Conservation (phyloP, 108 stramenopile species). For the Stephanodiscus triporus region DNA sequence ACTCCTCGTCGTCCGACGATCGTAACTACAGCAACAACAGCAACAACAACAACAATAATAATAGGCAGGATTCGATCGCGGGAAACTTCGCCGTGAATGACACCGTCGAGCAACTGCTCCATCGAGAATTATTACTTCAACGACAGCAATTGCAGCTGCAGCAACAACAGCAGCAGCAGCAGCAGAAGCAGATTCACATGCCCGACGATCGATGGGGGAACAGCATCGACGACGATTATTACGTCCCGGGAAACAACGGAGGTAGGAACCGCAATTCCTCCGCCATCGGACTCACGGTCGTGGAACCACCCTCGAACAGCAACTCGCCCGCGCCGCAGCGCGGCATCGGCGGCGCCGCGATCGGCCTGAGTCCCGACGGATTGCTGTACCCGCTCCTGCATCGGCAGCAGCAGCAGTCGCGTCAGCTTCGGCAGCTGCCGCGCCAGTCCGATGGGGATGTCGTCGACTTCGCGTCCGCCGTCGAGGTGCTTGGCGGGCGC, state of each 20-base stretch:
- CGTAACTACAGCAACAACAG: not conserved
- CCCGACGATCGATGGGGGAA: slow-evolving; percentile 11
- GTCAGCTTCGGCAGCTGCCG: not conserved
- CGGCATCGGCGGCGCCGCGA: slow-evolving; percentile 2
- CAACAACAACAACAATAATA: not conserved
- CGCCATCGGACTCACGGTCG: slow-evolving; percentile 63
- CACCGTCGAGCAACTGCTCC: not conserved
- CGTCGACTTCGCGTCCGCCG: not conserved
- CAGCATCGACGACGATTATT: slow-evolving; percentile 1
- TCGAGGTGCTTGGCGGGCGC: not conserved
- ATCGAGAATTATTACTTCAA: not conserved
- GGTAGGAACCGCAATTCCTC: slow-evolving; percentile 6
- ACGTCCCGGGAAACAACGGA: not conserved
- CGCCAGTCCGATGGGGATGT: not conserved
- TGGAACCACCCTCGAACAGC: slow-evolving; percentile 57
- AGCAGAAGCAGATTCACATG: slow-evolving; percentile 4
- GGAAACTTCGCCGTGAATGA: too few species aligned
- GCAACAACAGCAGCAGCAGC: slow-evolving; percentile 14
- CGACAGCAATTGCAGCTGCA: not conserved
- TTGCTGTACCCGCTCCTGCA: slow-evolving; percentile 1
- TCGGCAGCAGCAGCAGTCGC: not conserved
- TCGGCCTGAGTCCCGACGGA: not conserved
- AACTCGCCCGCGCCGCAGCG: slow-evolving; percentile 44
- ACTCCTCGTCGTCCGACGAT: not conserved
- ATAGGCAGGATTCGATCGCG: slow-evolving; percentile 1